Percentiles rank a stretch among this genome's conserved stretches.
Evolutionary conservation across 2,329 filamentous ascomycete species (phyloP).

Genomic region (Exophiala oligosperma): DNA sequence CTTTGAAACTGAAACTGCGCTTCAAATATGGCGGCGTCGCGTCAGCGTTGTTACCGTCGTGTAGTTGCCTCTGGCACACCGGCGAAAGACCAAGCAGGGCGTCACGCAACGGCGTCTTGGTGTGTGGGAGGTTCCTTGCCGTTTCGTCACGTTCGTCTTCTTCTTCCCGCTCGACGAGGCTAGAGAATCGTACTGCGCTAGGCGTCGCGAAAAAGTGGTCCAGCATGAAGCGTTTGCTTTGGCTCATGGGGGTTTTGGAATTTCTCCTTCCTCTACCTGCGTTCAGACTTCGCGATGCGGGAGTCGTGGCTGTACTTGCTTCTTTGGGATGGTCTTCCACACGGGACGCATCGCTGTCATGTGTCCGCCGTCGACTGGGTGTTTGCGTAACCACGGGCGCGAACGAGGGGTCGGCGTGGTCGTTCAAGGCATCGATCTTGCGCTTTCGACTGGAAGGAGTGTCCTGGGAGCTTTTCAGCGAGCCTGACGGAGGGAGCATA

Average conservation of each 20-base stretch:
- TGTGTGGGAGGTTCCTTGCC: slow-evolving; percentile 10
- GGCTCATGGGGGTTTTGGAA: slow-evolving; percentile 43
- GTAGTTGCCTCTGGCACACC: slow-evolving; percentile 2
- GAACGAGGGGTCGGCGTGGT: slow-evolving; percentile 31
- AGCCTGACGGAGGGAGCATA: slow-evolving; percentile 43
- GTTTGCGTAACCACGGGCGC: slow-evolving; percentile 34
- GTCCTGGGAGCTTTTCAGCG: slow-evolving; percentile 33
- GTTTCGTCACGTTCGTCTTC: slow-evolving; percentile 3
- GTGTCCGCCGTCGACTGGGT: slow-evolving; percentile 34
- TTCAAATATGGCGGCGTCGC: slow-evolving; percentile 28
- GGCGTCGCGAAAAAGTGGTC: slow-evolving; percentile 48
- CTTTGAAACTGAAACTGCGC: slow-evolving; percentile 29
- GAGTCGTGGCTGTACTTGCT: slow-evolving; percentile 4
- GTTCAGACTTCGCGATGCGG: slow-evolving; percentile 19
- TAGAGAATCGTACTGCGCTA: slow-evolving; percentile 44
- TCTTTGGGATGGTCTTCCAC: background rate
- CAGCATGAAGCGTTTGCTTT: slow-evolving; percentile 46
- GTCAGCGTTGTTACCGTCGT: slow-evolving; percentile 5
- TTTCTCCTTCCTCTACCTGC: slow-evolving; percentile 20
- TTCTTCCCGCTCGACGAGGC: slow-evolving; percentile 30
- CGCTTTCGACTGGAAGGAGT: slow-evolving; percentile 29
- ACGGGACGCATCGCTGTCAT: background rate
- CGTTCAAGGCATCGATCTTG: slow-evolving; percentile 16
- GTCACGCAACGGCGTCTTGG: slow-evolving; percentile 29
- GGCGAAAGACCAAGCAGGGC: slow-evolving; percentile 13